Evolutionary conservation across 257 asterid genomes (phyloP).

Genomic region (Cordia subcordata): DNA sequence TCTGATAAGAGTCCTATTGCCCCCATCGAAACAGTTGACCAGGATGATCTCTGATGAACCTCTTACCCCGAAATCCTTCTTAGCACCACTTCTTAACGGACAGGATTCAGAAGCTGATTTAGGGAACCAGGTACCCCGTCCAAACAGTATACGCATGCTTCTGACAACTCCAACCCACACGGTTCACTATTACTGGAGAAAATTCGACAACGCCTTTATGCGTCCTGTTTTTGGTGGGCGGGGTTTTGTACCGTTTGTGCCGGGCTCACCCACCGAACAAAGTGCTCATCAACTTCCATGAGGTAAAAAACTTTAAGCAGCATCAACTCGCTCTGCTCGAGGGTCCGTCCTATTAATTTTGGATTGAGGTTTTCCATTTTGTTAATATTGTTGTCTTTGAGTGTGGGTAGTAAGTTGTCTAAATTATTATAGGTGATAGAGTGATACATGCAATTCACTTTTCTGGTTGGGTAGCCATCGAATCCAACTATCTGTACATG

Average conservation of each 20-base stretch:
- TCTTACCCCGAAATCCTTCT: conserved; percentile 52
- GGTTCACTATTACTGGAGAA: conserved; percentile 89
- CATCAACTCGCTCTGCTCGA: background rate
- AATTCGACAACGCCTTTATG: conserved; percentile 84
- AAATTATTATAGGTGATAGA: conserved; percentile 3
- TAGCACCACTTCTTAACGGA: conserved; percentile 63
- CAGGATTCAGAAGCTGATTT: conserved; percentile 38
- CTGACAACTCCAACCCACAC: conserved; percentile 67
- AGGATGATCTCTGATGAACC: conserved; percentile 68
- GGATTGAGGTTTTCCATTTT: conserved; percentile 5
- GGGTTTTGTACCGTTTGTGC: conserved; percentile 80
- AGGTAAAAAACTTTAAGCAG: conserved; percentile 13
- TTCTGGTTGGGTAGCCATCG: too few relatives aligned
- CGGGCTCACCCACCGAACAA: conserved; percentile 82
- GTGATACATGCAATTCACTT: background rate
- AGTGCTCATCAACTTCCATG: conserved; percentile 25
- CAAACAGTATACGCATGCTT: conserved; percentile 79
- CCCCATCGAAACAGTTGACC: conserved; percentile 45
- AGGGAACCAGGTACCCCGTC: conserved; percentile 48
- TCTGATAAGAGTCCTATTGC: conserved; percentile 52
- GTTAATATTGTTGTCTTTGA: background rate
- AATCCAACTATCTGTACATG: conserved; percentile 17
- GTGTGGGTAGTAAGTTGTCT: conserved; percentile 1
- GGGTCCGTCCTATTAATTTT: conserved; percentile 16
- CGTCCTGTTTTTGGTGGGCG: conserved; percentile 98